Evolutionary conservation across 1,139 yeast species (phyloP).

Genomic region (Pichia sp.): DNA sequence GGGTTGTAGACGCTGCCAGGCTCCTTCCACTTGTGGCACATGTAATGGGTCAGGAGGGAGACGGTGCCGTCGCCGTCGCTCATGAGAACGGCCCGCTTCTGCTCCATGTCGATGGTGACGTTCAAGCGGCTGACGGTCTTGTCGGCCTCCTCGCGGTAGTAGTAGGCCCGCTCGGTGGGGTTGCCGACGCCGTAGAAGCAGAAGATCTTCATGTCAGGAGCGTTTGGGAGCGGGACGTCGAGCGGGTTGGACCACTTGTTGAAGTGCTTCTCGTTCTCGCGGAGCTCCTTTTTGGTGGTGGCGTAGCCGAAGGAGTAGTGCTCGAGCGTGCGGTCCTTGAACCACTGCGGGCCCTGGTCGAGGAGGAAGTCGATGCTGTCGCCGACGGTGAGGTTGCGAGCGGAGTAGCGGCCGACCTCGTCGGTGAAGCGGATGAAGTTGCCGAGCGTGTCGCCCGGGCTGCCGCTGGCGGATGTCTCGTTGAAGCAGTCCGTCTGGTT

Average conservation of each 20-base stretch:
- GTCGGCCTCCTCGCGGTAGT: slow-evolving; percentile 61
- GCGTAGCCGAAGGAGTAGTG: slow-evolving; percentile 83
- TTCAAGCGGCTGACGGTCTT: slow-evolving; percentile 48
- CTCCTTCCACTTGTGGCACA: slow-evolving; percentile 82
- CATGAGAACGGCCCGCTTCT: slow-evolving; percentile 56
- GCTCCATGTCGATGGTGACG: slow-evolving; percentile 62
- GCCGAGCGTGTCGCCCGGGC: slow-evolving; percentile 51
- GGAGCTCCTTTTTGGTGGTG: slow-evolving; percentile 51
- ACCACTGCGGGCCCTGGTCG: slow-evolving; percentile 72
- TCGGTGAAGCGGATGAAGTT: slow-evolving; percentile 66
- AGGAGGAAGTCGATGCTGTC: slow-evolving; percentile 64
- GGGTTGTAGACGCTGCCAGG: slow-evolving; percentile 74
- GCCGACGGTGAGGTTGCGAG: slow-evolving; percentile 57
- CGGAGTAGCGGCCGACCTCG: slow-evolving; percentile 38
- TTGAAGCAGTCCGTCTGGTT: slow-evolving; percentile 23
- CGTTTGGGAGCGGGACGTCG: slow-evolving; percentile 85
- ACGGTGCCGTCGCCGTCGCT: slow-evolving; percentile 98
- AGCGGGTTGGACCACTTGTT: slow-evolving; percentile 89
- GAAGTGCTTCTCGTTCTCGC: slow-evolving; percentile 59
- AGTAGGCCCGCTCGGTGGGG: slow-evolving; percentile 90
- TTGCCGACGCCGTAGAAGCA: slow-evolving; percentile 95
- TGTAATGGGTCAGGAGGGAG: slow-evolving; percentile 73
- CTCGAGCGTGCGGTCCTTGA: slow-evolving; percentile 53
- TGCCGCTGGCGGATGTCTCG: slow-evolving; percentile 24
- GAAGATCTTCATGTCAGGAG: slow-evolving; percentile 85